Base-by-base conservation (phyloP, 2,329 filamentous ascomycete genomes). In the Acarospora socialis region DNA sequence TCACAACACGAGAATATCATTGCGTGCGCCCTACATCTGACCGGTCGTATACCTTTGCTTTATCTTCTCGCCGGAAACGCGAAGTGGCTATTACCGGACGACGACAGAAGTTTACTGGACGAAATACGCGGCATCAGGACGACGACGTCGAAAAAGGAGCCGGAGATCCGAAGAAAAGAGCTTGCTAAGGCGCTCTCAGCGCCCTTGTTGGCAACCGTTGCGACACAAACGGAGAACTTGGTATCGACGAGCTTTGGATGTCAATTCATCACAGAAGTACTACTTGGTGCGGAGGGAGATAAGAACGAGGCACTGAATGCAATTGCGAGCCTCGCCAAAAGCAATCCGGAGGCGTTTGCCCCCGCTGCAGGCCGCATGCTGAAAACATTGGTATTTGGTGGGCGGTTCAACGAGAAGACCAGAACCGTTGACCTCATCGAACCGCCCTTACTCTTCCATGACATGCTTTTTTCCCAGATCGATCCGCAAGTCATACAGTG, bases 81-180 rank as follows among this genome's bases (percentile, higher is more conserved):
- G 4, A 74, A 72, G 46, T 75, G 70, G 65, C 61, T 78, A 37
- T 68, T 82, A 35, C 65, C 70, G 10, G 57, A 64, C 7, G 66
- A 66, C 20, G 77, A 84, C 41, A 57, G 82, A 21, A 70, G 78
- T 34, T 57, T 90, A 9, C 62, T 98, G 4, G 65, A 72, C 35
- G 80, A 94, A 53, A 61, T 94, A 15, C 78, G 81, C 48, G 70
- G 73, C 34, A 78, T 92, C 41, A 76, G 90, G 33, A 71, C 76
- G 44, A 75, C 69, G 9, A 95, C 86, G 2, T 92, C 82, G 42
- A 98, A 95, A 61, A 98, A 98, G 58, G 83, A 93, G 35, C 66
- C 82, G 1, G 75, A 78, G 33, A 57, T 69, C 14, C 73, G 90
- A 37, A 73, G 80, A 36, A 66, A 72, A 44, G 90, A 94, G 53